phyloP scores from a whole-genome alignment of 1,284 basidiomycete species.

The Fomitopsis pinicola region DNA sequence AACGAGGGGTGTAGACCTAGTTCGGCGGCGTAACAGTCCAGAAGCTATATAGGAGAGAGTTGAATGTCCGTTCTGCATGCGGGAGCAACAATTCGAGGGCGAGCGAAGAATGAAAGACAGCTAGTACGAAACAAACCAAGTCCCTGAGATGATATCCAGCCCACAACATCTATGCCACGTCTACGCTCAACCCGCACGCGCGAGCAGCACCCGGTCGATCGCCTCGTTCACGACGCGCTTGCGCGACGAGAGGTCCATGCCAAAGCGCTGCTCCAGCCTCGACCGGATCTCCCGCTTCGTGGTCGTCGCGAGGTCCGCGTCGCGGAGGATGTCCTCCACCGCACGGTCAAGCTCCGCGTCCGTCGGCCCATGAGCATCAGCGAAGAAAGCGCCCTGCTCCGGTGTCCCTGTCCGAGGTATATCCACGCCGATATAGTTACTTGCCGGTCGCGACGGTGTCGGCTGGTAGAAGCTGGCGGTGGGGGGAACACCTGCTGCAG shows the following conservation, averaged over 20 bases:
- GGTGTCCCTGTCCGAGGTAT: conserved; percentile 52
- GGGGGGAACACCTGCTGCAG: conserved; percentile 44
- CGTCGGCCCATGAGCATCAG: conserved; percentile 36
- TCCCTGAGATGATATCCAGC: neutral
- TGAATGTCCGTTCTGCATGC: neutral
- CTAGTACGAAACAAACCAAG: neutral
- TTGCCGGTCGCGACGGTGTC: conserved; percentile 61
- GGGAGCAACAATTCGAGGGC: neutral
- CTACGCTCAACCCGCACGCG: conserved; percentile 22
- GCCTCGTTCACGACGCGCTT: conserved; percentile 68
- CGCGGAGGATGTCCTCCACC: conserved; percentile 66
- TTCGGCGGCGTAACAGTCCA: neutral
- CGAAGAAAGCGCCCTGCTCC: conserved; percentile 43
- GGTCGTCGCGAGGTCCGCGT: conserved; percentile 81
- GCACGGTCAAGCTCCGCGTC: conserved; percentile 71
- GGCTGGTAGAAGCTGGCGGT: conserved; percentile 45
- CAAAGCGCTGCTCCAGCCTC: conserved; percentile 76
- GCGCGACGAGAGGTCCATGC: conserved; percentile 62
- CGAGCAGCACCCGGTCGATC: conserved; percentile 60
- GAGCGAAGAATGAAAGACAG: neutral
- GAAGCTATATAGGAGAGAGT: neutral
- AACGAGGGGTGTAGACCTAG: neutral
- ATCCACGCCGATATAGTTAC: conserved; percentile 71
- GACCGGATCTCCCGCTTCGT: conserved; percentile 88
- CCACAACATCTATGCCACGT: neutral